These are phyloP conservation scores for Limonium bicolor DNA, from an alignment of 148 eudicot species.

Conservation along the genomic window DNA sequence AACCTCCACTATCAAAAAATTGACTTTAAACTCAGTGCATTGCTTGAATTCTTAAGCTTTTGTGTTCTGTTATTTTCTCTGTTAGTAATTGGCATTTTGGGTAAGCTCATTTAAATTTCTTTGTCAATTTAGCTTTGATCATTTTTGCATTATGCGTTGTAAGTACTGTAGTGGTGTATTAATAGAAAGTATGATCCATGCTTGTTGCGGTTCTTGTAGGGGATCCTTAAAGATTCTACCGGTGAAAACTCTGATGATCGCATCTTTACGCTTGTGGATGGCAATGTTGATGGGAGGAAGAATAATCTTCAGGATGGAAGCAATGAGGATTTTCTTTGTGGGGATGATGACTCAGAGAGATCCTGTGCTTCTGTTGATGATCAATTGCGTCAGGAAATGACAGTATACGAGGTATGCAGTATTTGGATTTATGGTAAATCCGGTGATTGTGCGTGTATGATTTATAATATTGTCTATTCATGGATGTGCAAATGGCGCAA, in stretches of 20 bases:
- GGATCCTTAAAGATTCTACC: constrained; percentile 54
- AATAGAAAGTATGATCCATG: no score
- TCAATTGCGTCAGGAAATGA: constrained; percentile 89
- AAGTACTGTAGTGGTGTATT: no score
- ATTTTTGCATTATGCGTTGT: no score
- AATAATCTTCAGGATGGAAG: constrained; percentile 26
- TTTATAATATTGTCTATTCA: neutral
- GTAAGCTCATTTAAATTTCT: no score
- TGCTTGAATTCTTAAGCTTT: no score
- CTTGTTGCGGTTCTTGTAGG: constrained; percentile 44
- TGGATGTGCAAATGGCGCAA: no score
- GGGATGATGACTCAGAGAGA: constrained; percentile 74
- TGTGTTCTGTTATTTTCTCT: no score
- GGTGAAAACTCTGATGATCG: constrained; percentile 43
- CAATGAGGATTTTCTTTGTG: constrained; percentile 62
- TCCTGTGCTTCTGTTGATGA: constrained; percentile 90
- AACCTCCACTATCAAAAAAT: no score
- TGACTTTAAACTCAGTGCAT: no score
- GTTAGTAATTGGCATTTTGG: no score
- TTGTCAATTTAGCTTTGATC: no score
- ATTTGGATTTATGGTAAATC: neutral
- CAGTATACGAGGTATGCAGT: constrained; percentile 74
- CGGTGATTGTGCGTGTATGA: neutral
- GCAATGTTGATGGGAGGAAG: constrained; percentile 31
- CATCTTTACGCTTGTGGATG: constrained; percentile 58